Conservation (phyloP, 2,329 filamentous ascomycete genomes). For the Curvularia lunata region DNA sequence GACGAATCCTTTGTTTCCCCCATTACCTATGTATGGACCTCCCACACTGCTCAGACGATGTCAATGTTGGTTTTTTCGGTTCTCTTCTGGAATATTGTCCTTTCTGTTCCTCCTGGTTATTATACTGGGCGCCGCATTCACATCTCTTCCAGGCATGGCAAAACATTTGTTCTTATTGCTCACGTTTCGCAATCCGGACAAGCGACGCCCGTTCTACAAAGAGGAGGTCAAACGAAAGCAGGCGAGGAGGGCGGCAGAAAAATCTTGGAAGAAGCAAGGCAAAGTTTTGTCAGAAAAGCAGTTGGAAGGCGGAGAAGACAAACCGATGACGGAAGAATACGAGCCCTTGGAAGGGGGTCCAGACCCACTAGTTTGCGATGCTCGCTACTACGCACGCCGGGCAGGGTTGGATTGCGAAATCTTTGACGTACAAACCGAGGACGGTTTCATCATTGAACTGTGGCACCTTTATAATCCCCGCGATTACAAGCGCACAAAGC, state of each 20-base stretch:
- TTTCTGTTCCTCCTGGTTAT: slow-evolving; percentile 78
- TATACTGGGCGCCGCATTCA: slow-evolving; percentile 74
- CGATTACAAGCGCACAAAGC: slow-evolving; percentile 65
- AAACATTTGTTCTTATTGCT: slow-evolving; percentile 60
- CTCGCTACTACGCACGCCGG: slow-evolving; percentile 83
- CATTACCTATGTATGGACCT: slow-evolving; percentile 80
- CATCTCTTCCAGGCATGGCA: slow-evolving; percentile 64
- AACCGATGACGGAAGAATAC: slow-evolving; percentile 61
- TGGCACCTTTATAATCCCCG: slow-evolving; percentile 89
- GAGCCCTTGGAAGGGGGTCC: slow-evolving; percentile 78
- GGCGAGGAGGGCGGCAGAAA: slow-evolving; percentile 63
- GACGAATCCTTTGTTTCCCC: slow-evolving; percentile 83
- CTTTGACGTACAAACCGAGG: slow-evolving; percentile 87
- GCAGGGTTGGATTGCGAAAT: slow-evolving; percentile 86
- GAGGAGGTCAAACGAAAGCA: slow-evolving; percentile 71
- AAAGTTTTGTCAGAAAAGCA: slow-evolving; percentile 47
- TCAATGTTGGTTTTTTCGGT: slow-evolving; percentile 69
- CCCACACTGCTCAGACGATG: slow-evolving; percentile 69
- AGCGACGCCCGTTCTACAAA: slow-evolving; percentile 69
- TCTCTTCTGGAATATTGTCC: slow-evolving; percentile 76
- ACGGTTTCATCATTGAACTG: slow-evolving; percentile 86
- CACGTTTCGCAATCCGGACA: slow-evolving; percentile 66
- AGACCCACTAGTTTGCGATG: slow-evolving; percentile 79
- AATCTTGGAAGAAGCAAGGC: slow-evolving; percentile 64
- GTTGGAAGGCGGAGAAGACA: slow-evolving; percentile 48